Evolutionary conservation across 2,329 filamentous ascomycete genomes (phyloP).

Genomic region (Fusarium buharicum): DNA sequence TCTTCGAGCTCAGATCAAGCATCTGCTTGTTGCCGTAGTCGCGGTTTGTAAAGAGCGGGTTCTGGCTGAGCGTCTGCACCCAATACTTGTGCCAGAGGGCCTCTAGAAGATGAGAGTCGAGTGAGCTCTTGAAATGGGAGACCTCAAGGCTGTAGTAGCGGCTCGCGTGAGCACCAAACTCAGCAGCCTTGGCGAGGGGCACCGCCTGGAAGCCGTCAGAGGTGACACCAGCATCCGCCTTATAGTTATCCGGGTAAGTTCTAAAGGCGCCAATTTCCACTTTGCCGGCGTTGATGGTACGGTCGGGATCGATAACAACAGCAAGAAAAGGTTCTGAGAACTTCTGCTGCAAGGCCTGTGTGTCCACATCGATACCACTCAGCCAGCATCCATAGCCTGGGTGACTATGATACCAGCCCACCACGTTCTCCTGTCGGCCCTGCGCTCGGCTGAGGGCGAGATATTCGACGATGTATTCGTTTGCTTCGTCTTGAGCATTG

Average conservation of each 20-base stretch:
- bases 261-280: slow-evolving; percentile 98
- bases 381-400: slow-evolving; percentile 99
- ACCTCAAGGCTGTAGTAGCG: slow-evolving; percentile 93
- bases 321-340: slow-evolving; percentile 93
- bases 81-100: slow-evolving; percentile 99
- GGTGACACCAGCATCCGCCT: slow-evolving; percentile 52
- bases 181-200: slow-evolving; percentile 90
- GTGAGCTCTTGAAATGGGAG: slow-evolving; percentile 91
- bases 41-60: slow-evolving; percentile 88
- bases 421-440: slow-evolving; percentile 86
- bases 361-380: slow-evolving; percentile 92
- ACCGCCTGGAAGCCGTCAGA: slow-evolving; percentile 77
- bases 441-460: slow-evolving; percentile 78
- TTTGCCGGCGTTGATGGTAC: slow-evolving; percentile 92
- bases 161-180: slow-evolving; percentile 92
- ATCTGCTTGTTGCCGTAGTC: slow-evolving; percentile 96
- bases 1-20: slow-evolving; percentile 84
- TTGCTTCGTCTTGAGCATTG: slow-evolving; percentile 94
- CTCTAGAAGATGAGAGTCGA: slow-evolving; percentile 87
- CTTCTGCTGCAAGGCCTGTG: slow-evolving; percentile 84
- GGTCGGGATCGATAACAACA: slow-evolving; percentile 95
- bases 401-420: slow-evolving; percentile 98
- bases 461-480: slow-evolving; percentile 96
- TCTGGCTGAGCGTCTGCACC: slow-evolving; percentile 94
- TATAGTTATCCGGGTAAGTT: slow-evolving; percentile 83